Evolutionary conservation across 1,284 basidiomycete genomes (phyloP).

Genomic region (Boletellus dicymbophilus): DNA sequence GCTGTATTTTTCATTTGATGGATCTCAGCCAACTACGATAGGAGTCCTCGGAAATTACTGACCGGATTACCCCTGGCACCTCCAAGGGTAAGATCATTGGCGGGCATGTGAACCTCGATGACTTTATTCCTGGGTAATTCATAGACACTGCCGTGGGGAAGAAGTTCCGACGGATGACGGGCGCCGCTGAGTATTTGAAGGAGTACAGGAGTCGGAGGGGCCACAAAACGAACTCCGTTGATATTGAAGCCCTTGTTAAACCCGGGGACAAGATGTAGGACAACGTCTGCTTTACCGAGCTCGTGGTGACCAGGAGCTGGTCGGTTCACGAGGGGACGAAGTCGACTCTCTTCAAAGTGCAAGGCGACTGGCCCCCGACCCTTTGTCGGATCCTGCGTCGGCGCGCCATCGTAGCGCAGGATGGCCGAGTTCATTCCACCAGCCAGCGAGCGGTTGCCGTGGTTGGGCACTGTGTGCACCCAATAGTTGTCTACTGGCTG

Average conservation of each 20-base stretch:
- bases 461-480: constrained; percentile 31
- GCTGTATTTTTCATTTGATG: constrained; percentile 16
- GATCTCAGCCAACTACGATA: background rate
- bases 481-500: constrained; percentile 37
- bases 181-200: constrained; percentile 55
- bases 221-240: constrained; percentile 36
- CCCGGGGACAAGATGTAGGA: constrained; percentile 31
- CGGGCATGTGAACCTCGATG: constrained; percentile 43
- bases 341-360: constrained; percentile 33
- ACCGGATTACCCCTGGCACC: constrained; percentile 39
- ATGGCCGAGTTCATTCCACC: constrained; percentile 43
- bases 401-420: constrained; percentile 44
- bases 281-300: constrained; percentile 38
- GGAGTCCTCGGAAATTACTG: constrained; percentile 13
- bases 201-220: constrained; percentile 47
- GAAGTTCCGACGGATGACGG: constrained; percentile 40
- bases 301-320: constrained; percentile 34
- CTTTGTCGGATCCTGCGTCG: constrained; percentile 35
- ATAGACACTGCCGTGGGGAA: constrained; percentile 47
- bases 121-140: constrained; percentile 45
- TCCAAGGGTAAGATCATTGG: constrained; percentile 28
- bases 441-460: constrained; percentile 24
- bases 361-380: constrained; percentile 8
- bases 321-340: constrained; percentile 29
- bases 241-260: constrained; percentile 31